Evolutionary conservation across 257 asterid genomes (phyloP), one percentile per base, ranked within the genome.

Genomic region (Leonotis leonurus): DNA sequence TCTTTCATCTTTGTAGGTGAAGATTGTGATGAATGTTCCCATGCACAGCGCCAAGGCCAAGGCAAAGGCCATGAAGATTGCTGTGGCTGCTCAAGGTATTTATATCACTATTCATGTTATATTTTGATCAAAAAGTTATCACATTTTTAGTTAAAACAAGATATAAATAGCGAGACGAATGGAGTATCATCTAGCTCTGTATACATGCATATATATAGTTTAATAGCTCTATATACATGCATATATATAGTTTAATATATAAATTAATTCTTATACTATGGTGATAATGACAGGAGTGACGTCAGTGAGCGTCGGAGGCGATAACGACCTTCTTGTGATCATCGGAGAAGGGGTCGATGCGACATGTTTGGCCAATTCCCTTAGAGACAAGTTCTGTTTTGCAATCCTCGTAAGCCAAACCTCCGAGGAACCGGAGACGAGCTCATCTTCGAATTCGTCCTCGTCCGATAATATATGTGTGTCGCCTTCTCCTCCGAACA

Each of bases 341-440:
- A 71, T 59, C 9, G 83, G 86, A 53, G 77, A 71, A 18, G 79
- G 70, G 9, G 71, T 80, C 0, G 81, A 81, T 33, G 61, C 64
- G 0, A 74, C 64, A 27, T n/a, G 40, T 57, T 73, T 80, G 73
- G 73, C 61, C 39, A 74, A 63, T 14, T 73, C 61, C 2, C 48
- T 80, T 0, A 72, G 72, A 67, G 72, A 71, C 56, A 72, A 67
- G 46, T 74, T 80, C 4, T 18, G 46, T 0, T 60, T 59, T 20
- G 80, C 78, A 3, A 26, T 30, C 5, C 77, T 80, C n/a, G 10
- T 48, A 1, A 41, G 45, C 16, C 16, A 73, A 68, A 51, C 44
- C 61, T n/a, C n/a, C 4, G 16, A 1, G 0, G 55, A 17, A 17
- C 4, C 60, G 7, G 26, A 2, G 10, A n/a, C 48, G 48, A 40